Base-by-base conservation (phyloP, 2,329 filamentous ascomycete species). In the Penicillium capsulatum region DNA sequence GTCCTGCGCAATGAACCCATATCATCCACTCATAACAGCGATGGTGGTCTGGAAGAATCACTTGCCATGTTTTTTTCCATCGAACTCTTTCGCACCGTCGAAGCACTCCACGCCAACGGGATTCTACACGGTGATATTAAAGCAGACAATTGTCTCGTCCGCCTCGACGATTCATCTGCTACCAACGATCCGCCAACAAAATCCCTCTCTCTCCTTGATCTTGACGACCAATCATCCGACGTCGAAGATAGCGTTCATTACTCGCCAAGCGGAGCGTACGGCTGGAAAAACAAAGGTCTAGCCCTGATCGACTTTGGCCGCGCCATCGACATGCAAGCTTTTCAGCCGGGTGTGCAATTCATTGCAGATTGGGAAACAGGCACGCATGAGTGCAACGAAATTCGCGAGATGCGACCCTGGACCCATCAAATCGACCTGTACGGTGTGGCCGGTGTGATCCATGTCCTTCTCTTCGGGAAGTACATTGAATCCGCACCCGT, bases 351-450 rank as follows among this genome's bases (percentile, higher is more conserved):
- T 29, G 87, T 91, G 8, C 82, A 83, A 51, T 98, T 98, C 71
- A 80, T 97, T 44, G 92, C 91, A 0, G 92, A 98, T 68, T 98
- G 92, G 92, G 86, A 92, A 65, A 89, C 87, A 0, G 80, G 79
- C 11, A 77, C 84, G 16, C 83, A 88, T 36, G 92, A 98, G 66
- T 98, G 92, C 65, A 84, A 86, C 13, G 92, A 98, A 72, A 95
- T 97, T 79, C 84, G 90, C 32, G 91, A 98, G 68, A 79, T 88
- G 40, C 78, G 91, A 1, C 89, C 90, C 0, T 98, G 92, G 92
- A 97, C 91, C 1, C 96, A 89, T 72, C 92, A 98, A 64, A 87
- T 96, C 51, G 92, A 98, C 69, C 94, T 97, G 57, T 87, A 94
- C 64, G 92, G 92, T 9, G 75, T 96, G 0, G 92, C 92, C 0